Conservation (phyloP, 495 filamentous ascomycete species). For the Penicillium manginii region DNA sequence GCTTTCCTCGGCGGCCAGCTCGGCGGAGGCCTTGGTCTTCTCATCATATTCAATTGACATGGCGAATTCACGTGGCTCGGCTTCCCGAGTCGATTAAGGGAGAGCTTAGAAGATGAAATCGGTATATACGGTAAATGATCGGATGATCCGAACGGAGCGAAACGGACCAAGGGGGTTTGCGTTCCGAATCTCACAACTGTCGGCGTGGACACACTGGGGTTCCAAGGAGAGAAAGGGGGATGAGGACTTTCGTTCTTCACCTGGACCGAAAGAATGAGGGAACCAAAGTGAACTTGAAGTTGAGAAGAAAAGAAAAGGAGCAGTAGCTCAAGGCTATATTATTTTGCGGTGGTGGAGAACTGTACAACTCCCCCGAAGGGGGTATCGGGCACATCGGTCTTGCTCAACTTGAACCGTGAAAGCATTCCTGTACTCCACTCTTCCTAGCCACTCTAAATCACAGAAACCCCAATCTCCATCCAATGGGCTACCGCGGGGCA, state of each 20-base stretch:
- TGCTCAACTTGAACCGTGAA: slow-evolving; percentile 23
- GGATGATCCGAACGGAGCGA: not conserved
- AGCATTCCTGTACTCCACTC: slow-evolving; percentile 16
- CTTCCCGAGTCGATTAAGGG: not conserved
- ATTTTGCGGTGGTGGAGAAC: slow-evolving; percentile 11
- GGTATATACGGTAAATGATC: not conserved
- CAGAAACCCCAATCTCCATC: slow-evolving; percentile 18
- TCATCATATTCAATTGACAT: slow-evolving; percentile 24
- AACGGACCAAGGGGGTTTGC: not conserved
- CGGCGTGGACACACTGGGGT: no score
- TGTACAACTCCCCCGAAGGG: slow-evolving; percentile 5
- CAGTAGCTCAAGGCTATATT: slow-evolving; percentile 15
- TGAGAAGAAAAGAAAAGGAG: slow-evolving; percentile 8
- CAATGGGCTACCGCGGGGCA: slow-evolving; percentile 4
- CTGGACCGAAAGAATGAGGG: not conserved
- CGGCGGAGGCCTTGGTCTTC: slow-evolving; percentile 27
- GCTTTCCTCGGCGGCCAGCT: slow-evolving; percentile 24
- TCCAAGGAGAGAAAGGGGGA: not conserved
- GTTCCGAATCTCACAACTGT: slow-evolving; percentile 1
- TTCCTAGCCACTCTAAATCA: slow-evolving; percentile 22
- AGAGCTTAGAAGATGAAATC: not conserved
- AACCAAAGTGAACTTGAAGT: slow-evolving; percentile 5
- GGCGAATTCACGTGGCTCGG: slow-evolving; percentile 4
- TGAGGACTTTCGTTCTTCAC: not conserved
- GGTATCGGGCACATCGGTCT: not conserved